Evolutionary conservation across 2,329 filamentous ascomycete species (phyloP), one percentile per base, ranked within the genome.

Genomic region (Diaporthe citri): DNA sequence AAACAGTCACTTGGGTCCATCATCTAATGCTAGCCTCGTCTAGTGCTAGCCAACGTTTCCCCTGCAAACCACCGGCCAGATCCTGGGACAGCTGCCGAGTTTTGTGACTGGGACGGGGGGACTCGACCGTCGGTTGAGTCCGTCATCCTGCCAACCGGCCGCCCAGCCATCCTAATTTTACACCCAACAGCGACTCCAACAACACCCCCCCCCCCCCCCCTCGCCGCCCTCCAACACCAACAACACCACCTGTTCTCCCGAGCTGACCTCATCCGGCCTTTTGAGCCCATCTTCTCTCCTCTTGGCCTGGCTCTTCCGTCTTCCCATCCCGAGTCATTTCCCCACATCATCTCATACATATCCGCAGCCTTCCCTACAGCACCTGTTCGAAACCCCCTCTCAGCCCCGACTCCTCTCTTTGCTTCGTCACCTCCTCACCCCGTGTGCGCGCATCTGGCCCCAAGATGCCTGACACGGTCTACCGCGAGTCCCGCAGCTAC

Each of bases 401-500:
- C 31, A 36, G n/a, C 59, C 59, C 43, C 39, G 31, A 15, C 17
- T 34, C 5, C 41, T 52, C 13, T 46, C 28, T 17, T 28, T 20
- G 4, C 39, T n/a, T 34, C n/a, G 20, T 34, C 17, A 41, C 15
- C 12, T 39, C 28, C 39, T 48, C 28, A 36, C 4, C n/a, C 67
- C 66, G 67, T 51, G 71, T 62, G 69, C 25, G 62, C 60, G 72
- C 72, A 72, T 72, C 66, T 72, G 56, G 71, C 51, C 57, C 70
- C 71, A 77, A 73, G 75, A 82, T 81, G 79, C 79, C 80, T 74
- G 79, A 81, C 74, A 74, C 75, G 60, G 81, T 83, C 76, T 83
- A 82, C 77, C 80, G 81, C 73, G 82, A 84, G 77, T 77, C 81
- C 78, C 82, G 82, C 55, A 77, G 77, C 75, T 83, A 83, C 76